Conservation (phyloP, 352 stramenopile genomes). For the Phytophthora hibernalis region DNA sequence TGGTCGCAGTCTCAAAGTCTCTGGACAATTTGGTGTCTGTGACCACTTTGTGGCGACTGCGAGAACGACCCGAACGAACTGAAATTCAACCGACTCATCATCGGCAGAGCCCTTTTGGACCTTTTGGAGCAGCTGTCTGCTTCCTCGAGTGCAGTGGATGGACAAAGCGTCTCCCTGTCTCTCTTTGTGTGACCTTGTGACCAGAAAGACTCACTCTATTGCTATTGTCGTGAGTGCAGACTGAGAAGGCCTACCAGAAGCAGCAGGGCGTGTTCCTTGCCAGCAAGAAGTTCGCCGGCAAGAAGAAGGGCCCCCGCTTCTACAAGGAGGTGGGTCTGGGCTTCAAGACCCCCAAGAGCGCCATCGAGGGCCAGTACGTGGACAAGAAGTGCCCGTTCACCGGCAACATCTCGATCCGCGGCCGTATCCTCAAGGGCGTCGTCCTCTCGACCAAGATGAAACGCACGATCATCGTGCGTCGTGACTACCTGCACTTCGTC, state of each 20-base stretch:
- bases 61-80: slow-evolving; percentile 30
- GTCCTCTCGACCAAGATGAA: slow-evolving; percentile 99
- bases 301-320: slow-evolving; percentile 96
- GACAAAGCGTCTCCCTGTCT: slow-evolving; percentile 7
- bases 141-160: slow-evolving; percentile 16
- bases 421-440: slow-evolving; percentile 98
- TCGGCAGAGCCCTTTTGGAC: slow-evolving; percentile 37
- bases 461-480: slow-evolving; percentile 98
- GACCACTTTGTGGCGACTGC: slow-evolving; percentile 15
- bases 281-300: slow-evolving; percentile 95
- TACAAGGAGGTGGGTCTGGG: slow-evolving; percentile 98
- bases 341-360: slow-evolving; percentile 98
- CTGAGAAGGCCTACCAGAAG: slow-evolving; percentile 99
- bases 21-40: background rate
- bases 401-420: slow-evolving; percentile 99
- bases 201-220: slow-evolving; percentile 6
- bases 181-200: background rate
- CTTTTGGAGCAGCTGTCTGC: slow-evolving; percentile 35
- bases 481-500: slow-evolving; percentile 99
- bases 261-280: slow-evolving; percentile 98
- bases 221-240: slow-evolving; percentile 61
- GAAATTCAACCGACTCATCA: slow-evolving; percentile 53
- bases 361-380: slow-evolving; percentile 96
- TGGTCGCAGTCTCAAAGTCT: background rate
- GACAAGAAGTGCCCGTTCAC: slow-evolving; percentile 99